Evolutionary conservation across 495 filamentous ascomycete genomes (phyloP), one percentile per base, ranked within the genome.

Genomic region (Platismatia glauca): DNA sequence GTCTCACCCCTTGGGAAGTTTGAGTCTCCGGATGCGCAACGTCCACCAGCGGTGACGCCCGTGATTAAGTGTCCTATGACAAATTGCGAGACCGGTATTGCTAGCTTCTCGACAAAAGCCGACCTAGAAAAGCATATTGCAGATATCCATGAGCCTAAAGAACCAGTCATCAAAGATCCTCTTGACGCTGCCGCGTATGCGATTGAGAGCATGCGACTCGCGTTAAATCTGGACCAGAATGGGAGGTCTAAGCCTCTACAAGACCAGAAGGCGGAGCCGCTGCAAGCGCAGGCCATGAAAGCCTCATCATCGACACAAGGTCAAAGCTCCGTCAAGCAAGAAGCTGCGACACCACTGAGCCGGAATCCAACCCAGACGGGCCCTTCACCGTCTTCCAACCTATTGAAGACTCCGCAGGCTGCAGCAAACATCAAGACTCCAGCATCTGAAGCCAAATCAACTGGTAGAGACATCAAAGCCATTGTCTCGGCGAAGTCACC

Each of bases 71-170:
- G 80, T 66, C 63, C 65, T 27, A 69, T 78, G 18, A 65, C 71
- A 24, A 74, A 78, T 12, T 83, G 81, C 61, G 78, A 74, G 41
- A 67, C 72, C 62, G 72, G 77, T 58, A 72, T 71, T 53, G 76
- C 77, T 55, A 78, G 79, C 16, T 81, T 82, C 61, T 55, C 66
- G 0, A 76, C 75, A 15, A 74, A 78, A 63, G 71, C 61, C 37
- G 78, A 74, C 22, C 68, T 83, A 34, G 75, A 79, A 20, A 77
- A 77, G 37, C 81, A 83, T 59, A 69, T 76, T 24, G 72, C 75
- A 43, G 78, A 81, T 46, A 72, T 46, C 27, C 81, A 82, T 65
- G 76, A 75, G 50, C 72, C 73, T 52, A 72, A 78, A 59, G 75
- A 81, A 58, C 60, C 68, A 0, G 53, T 46, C 22, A 78, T 82